These are phyloP conservation scores for Graphilbum ipis-grandicollis DNA, from an alignment of 2,329 filamentous ascomycete species.

Conservation along the genomic window DNA sequence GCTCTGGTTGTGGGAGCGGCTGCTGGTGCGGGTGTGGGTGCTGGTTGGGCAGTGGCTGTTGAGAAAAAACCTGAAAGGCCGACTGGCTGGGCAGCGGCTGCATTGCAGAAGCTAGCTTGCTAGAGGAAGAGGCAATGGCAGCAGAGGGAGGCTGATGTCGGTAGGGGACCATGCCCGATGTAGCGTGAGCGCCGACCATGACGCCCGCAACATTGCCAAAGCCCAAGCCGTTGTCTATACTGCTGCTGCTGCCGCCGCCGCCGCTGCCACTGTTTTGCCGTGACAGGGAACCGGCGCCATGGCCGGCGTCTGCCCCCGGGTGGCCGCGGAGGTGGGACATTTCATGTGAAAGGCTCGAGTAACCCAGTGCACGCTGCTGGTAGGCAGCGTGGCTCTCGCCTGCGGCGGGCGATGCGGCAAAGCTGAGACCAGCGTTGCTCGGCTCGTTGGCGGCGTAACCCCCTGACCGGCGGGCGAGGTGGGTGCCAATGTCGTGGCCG, in stretches of 20 bases:
- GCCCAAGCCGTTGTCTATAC: neutral
- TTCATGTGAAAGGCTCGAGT: too few species aligned
- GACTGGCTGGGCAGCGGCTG: constrained; percentile 1
- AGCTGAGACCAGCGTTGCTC: too few species aligned
- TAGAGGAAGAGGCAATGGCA: neutral
- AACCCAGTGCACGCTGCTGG: too few species aligned
- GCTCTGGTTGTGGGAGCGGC: neutral
- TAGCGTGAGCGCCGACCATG: neutral
- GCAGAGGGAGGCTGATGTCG: constrained; percentile 2
- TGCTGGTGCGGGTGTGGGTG: neutral
- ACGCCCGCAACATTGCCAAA: neutral
- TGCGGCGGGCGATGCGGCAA: constrained; percentile 3
- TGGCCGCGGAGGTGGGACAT: constrained; percentile 2
- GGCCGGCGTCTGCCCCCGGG: too few species aligned
- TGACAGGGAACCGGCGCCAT: neutral
- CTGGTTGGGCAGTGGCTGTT: neutral
- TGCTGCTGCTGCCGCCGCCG: neutral
- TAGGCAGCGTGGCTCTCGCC: constrained; percentile 1
- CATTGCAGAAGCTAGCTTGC: constrained; percentile 1
- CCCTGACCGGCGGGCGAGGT: too few species aligned
- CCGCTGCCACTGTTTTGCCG: too few species aligned
- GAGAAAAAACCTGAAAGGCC: constrained; percentile 3
- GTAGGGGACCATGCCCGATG: neutral
- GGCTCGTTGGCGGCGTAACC: too few species aligned
- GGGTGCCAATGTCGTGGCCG: too few species aligned